A percentile compares a stretch with the other conserved stretches of the same genome.
Evolutionary conservation across 805 yeast genomes (phyloP).

Genomic region (Wickerhamiella cacticola): DNA sequence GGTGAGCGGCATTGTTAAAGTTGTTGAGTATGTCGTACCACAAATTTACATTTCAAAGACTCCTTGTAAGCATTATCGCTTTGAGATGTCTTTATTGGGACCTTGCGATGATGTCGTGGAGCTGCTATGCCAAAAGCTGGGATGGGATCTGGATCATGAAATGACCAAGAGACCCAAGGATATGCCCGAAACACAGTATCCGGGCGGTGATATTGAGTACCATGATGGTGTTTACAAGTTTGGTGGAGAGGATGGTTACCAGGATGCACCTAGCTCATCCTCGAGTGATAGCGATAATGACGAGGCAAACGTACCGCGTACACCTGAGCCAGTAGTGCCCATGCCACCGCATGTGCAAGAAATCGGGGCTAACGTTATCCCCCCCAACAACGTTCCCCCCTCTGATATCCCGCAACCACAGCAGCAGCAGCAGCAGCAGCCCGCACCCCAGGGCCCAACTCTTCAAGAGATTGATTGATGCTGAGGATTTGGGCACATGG

Average conservation of each 20-base stretch:
- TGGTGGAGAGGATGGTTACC: background rate
- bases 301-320: too few relatives aligned
- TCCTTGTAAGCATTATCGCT: constrained; percentile 60
- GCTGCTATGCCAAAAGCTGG: constrained; percentile 43
- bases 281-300: background rate
- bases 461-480: background rate
- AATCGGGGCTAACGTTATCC: too few relatives aligned
- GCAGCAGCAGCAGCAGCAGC: background rate
- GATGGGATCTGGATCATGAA: constrained; percentile 52
- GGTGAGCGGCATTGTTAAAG: constrained; percentile 74
- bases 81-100: constrained; percentile 68
- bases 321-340: too few relatives aligned
- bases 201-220: constrained; percentile 22
- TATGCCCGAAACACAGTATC: constrained; percentile 17
- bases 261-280: background rate
- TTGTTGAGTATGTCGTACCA: constrained; percentile 60
- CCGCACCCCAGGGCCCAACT: background rate
- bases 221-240: constrained; percentile 24
- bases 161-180: constrained; percentile 31
- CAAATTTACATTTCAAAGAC: constrained; percentile 71
- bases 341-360: too few relatives aligned
- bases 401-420: background rate
- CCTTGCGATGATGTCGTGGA: constrained; percentile 74
- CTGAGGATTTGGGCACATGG: too few relatives aligned
- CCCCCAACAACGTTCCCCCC: too few relatives aligned